phyloP scores from a whole-genome alignment of 2,329 filamentous ascomycete genomes.

The Diaporthe sp. region DNA sequence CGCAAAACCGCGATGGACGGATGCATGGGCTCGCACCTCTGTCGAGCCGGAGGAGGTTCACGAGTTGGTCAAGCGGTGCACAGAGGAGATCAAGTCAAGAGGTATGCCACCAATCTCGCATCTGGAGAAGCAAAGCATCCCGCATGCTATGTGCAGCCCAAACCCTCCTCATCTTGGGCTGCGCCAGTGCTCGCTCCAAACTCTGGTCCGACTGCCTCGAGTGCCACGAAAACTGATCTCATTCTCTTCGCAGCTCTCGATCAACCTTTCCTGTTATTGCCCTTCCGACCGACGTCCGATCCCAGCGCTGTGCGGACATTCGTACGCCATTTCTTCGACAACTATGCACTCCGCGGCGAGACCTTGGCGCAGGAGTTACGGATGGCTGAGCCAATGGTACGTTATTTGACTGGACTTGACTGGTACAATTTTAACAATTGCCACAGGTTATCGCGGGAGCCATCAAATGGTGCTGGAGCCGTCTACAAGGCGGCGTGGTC shows the following conservation, averaged over 20 bases:
- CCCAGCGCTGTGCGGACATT: conserved; percentile 93
- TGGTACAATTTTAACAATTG: conserved; percentile 46
- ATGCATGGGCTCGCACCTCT: conserved; percentile 86
- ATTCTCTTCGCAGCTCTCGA: conserved; percentile 76
- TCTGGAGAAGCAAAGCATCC: background rate
- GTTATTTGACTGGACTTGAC: conserved; percentile 45
- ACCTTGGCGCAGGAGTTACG: conserved; percentile 86
- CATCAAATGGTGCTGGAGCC: conserved; percentile 98
- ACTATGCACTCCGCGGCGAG: conserved; percentile 76
- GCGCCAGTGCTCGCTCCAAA: conserved; percentile 40
- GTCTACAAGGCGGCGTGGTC: conserved; percentile 90
- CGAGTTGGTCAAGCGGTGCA: conserved; percentile 87
- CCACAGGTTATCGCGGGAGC: conserved; percentile 89
- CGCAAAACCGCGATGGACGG: conserved; percentile 84
- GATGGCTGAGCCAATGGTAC: conserved; percentile 93
- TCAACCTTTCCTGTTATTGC: conserved; percentile 91
- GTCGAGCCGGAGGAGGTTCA: conserved; percentile 93
- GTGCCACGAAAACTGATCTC: conserved; percentile 41
- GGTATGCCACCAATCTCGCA: conserved; percentile 69
- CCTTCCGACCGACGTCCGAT: conserved; percentile 94
- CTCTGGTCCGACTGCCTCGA: conserved; percentile 14
- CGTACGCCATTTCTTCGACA: conserved; percentile 91
- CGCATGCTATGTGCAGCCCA: conserved; percentile 42
- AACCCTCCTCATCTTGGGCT: conserved; percentile 31
- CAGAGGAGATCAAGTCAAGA: conserved; percentile 92